Evolutionary conservation across 179 eudicot genomes (phyloP).

Genomic region (Spinacia oleracea): DNA sequence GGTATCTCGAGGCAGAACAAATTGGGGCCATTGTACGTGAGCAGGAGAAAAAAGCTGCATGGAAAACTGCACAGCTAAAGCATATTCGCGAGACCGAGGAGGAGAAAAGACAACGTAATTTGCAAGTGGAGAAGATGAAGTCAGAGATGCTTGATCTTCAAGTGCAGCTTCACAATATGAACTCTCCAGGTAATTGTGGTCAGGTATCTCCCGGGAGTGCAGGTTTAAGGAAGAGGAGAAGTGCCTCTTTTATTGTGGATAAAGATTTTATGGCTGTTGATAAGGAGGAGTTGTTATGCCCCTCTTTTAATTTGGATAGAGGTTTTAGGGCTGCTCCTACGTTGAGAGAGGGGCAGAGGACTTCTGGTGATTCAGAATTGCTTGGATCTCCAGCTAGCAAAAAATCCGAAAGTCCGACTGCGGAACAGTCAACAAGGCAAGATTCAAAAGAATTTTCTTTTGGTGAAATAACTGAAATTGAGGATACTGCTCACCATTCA

Average conservation of each 20-base stretch:
- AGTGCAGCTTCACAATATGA: conserved; percentile 75
- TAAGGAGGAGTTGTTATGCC: conserved; percentile 29
- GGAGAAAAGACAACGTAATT: conserved; percentile 82
- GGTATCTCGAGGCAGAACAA: conserved; percentile 98
- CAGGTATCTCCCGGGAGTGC: conserved; percentile 58
- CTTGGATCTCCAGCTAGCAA: conserved; percentile 51
- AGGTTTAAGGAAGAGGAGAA: conserved; percentile 71
- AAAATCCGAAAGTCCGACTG: conserved; percentile 52
- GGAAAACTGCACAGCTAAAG: conserved; percentile 91
- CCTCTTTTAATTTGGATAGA: conserved; percentile 41
- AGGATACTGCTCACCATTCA: conserved; percentile 34
- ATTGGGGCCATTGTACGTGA: conserved; percentile 96
- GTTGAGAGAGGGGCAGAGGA: conserved; percentile 40
- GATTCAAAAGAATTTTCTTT: conserved; percentile 42
- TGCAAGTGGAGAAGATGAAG: conserved; percentile 99
- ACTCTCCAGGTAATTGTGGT: conserved; percentile 41
- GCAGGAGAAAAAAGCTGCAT: conserved; percentile 97
- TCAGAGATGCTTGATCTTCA: conserved; percentile 97
- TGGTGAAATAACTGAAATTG: conserved; percentile 78
- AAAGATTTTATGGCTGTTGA: conserved; percentile 31
- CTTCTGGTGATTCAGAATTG: conserved; percentile 43
- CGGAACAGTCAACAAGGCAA: conserved; percentile 43
- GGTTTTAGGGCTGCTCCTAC: conserved; percentile 28
- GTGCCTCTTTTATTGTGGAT: conserved; percentile 43
- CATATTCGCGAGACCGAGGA: conserved; percentile 92